Conservation (phyloP, 2,329 filamentous ascomycete genomes). For the Trichoderma harzianum region DNA sequence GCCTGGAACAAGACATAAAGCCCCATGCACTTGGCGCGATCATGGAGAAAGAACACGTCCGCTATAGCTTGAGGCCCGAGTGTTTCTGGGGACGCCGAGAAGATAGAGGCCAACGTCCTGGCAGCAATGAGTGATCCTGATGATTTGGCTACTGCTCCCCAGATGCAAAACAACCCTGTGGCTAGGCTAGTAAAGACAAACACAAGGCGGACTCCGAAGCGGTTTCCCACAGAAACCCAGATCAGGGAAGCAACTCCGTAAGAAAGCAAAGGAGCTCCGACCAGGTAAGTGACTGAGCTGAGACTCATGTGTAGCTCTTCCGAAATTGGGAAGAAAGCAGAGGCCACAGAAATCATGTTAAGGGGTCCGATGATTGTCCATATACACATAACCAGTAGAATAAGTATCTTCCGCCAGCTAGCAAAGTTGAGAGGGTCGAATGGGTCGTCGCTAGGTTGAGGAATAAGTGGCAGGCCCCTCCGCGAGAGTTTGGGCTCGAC, state of each 20-base stretch:
- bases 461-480: background rate
- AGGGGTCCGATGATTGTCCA: slow-evolving; percentile 2
- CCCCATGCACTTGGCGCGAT: background rate
- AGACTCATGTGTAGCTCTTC: slow-evolving; percentile 4
- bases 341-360: slow-evolving; percentile 2
- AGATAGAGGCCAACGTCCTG: slow-evolving; percentile 1
- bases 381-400: background rate
- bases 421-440: slow-evolving; percentile 5
- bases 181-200: background rate
- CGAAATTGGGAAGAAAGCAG: slow-evolving; percentile 4
- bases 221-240: background rate
- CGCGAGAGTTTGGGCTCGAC: background rate
- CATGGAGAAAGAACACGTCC: background rate
- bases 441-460: slow-evolving; percentile 2
- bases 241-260: slow-evolving; percentile 9
- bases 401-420: background rate
- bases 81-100: slow-evolving; percentile 2
- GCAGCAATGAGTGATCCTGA: background rate
- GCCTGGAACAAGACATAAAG: background rate
- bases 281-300: background rate
- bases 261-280: background rate
- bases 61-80: background rate
- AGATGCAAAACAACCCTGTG: background rate
- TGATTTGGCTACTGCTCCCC: background rate
- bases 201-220: background rate